phyloP scores from a whole-genome alignment of 208 protist species.

The Acanthamoeba healyi region DNA sequence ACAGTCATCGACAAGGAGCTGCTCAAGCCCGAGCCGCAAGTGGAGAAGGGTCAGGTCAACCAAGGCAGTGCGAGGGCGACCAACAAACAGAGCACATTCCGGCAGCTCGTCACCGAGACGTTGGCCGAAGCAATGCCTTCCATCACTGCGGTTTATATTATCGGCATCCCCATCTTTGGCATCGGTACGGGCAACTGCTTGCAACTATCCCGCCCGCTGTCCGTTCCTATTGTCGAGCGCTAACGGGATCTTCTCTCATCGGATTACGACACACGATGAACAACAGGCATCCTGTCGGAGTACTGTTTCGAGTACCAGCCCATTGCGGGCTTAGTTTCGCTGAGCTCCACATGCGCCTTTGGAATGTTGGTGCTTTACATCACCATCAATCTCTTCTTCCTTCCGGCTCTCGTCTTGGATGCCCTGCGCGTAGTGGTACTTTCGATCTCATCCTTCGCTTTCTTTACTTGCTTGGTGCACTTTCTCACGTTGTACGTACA shows the following conservation, averaged over 20 bases:
- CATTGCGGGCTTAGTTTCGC: neutral
- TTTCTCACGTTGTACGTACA: too few relatives aligned
- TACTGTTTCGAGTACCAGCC: conserved; percentile 17
- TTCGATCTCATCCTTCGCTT: neutral
- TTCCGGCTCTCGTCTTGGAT: conserved; percentile 11
- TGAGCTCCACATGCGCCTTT: conserved; percentile 16
- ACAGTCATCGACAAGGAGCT: conserved; percentile 41
- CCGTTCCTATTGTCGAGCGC: too few relatives aligned
- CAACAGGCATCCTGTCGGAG: conserved; percentile 37
- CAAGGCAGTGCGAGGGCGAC: neutral
- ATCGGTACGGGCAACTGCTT: neutral
- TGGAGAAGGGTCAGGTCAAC: neutral
- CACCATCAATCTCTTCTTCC: conserved; percentile 26
- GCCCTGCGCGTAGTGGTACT: conserved; percentile 15
- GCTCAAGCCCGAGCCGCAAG: neutral
- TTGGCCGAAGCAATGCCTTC: conserved; percentile 55
- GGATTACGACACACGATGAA: too few relatives aligned
- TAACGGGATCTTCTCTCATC: neutral
- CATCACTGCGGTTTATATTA: conserved; percentile 25
- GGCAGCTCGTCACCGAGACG: neutral
- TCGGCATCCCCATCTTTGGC: conserved; percentile 53
- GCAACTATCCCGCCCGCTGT: too few relatives aligned
- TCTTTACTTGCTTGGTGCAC: neutral
- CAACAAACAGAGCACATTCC: neutral
- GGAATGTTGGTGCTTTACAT: conserved; percentile 2